These are phyloP conservation scores for Fonsecaea nubica DNA, from an alignment of 2,329 filamentous ascomycete genomes.

Conservation along the genomic window DNA sequence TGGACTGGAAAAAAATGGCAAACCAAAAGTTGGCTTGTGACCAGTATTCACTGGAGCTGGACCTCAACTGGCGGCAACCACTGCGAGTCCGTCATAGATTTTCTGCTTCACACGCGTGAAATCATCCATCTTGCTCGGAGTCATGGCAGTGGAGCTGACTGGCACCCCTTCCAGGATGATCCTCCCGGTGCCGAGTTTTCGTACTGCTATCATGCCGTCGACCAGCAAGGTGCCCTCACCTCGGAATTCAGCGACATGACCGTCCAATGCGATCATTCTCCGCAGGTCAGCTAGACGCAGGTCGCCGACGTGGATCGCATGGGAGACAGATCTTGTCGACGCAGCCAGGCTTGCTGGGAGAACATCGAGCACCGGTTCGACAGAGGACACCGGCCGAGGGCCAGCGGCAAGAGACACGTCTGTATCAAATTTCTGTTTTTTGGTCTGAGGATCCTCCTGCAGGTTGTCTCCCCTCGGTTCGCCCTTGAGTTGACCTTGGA, in stretches of 20 bases:
- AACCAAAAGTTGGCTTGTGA: neutral
- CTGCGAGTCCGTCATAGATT: constrained; percentile 92
- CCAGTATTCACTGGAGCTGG: neutral
- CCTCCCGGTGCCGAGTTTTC: constrained; percentile 83
- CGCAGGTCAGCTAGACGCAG: constrained; percentile 86
- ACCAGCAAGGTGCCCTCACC: constrained; percentile 92
- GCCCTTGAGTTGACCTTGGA: constrained; percentile 75
- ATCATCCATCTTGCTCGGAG: constrained; percentile 64
- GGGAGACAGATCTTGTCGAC: constrained; percentile 76
- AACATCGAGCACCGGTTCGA: constrained; percentile 63
- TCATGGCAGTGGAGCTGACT: constrained; percentile 53
- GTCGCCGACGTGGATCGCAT: constrained; percentile 93
- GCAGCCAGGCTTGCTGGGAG: constrained; percentile 69
- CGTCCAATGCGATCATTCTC: constrained; percentile 78
- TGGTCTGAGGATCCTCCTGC: constrained; percentile 52
- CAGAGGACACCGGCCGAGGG: constrained; percentile 8
- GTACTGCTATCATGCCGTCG: constrained; percentile 84
- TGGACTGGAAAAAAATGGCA: constrained; percentile 15
- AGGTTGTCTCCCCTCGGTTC: constrained; percentile 52
- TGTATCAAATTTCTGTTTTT: constrained; percentile 60
- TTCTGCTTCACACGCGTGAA: constrained; percentile 88
- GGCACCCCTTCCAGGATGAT: constrained; percentile 86
- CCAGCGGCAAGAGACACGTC: constrained; percentile 46
- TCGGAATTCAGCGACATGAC: constrained; percentile 88
- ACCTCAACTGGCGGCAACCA: constrained; percentile 74